Percentiles rank a stretch among this genome's conserved stretches.
Evolutionary conservation across 148 eudicot species (phyloP).

Genomic region (Chenopodium formosanum): DNA sequence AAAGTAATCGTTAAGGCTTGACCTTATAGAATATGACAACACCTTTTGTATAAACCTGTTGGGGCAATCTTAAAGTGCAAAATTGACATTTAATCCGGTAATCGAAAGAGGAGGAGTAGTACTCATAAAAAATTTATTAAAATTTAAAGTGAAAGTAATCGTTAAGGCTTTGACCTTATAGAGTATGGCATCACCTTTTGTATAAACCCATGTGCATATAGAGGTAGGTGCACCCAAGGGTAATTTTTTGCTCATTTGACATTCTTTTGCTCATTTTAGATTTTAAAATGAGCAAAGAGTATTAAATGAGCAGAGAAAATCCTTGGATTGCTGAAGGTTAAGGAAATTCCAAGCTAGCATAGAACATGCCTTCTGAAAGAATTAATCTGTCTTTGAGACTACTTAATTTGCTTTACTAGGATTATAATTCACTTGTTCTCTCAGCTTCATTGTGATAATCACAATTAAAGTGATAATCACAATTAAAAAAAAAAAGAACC

Average conservation of each 20-base stretch:
- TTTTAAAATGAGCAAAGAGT: too few species aligned
- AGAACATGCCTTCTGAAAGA: not conserved
- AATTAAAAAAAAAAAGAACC: not conserved
- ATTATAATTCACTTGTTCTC: not conserved
- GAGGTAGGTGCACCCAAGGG: too few species aligned
- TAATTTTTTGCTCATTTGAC: too few species aligned
- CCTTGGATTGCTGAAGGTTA: not conserved
- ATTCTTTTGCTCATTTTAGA: too few species aligned
- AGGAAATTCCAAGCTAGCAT: not conserved
- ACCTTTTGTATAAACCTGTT: too few species aligned
- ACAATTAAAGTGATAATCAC: not conserved
- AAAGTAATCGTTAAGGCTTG: too few species aligned
- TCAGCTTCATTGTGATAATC: not conserved
- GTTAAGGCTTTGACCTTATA: too few species aligned
- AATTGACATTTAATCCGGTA: not conserved
- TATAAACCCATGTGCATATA: too few species aligned
- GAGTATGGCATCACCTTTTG: too few species aligned
- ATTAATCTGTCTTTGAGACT: not conserved
- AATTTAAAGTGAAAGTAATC: too few species aligned
- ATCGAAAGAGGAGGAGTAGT: not conserved
- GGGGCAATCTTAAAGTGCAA: not conserved
- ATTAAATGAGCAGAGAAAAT: too few species aligned
- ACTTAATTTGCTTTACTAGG: not conserved
- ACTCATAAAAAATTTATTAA: not conserved
- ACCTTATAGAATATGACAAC: too few species aligned